Evolutionary conservation across 2,329 filamentous ascomycete genomes (phyloP).

Genomic region (Xylariaceae sp.): DNA sequence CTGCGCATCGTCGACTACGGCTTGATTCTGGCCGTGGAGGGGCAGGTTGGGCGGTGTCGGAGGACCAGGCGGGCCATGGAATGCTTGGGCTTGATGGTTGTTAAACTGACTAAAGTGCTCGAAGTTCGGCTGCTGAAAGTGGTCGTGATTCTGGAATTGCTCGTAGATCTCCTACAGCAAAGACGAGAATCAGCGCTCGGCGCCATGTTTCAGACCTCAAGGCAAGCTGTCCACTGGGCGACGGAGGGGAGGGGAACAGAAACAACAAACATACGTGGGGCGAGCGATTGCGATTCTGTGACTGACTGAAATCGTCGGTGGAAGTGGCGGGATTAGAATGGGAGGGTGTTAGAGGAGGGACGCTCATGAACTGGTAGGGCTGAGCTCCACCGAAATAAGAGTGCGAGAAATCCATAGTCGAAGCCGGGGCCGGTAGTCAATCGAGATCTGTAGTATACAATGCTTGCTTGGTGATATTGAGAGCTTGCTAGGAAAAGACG

Average conservation of each 20-base stretch:
- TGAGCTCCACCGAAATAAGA: conserved; percentile 48
- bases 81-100: conserved; percentile 31
- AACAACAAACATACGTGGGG: conserved; percentile 48
- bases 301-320: conserved; percentile 45
- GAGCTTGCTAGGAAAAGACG: background rate
- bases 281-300: conserved; percentile 41
- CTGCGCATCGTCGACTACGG: conserved; percentile 14
- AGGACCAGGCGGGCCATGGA: conserved; percentile 50
- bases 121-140: conserved; percentile 43
- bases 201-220: background rate
- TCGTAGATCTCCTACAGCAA: conserved; percentile 48
- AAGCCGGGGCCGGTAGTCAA: background rate
- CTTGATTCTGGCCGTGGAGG: conserved; percentile 27
- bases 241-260: background rate
- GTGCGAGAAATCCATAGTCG: conserved; percentile 54
- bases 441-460: background rate
- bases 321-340: conserved; percentile 54
- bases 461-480: background rate
- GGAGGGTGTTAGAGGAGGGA: conserved; percentile 54
- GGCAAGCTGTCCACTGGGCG: background rate
- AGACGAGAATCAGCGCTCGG: conserved; percentile 3
- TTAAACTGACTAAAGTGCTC: conserved; percentile 46
- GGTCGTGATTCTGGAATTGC: conserved; percentile 45
- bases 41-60: conserved; percentile 51
- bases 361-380: conserved; percentile 54